phyloP scores from a whole-genome alignment of 805 yeast genomes.

The Ogataea glucozyma region DNA sequence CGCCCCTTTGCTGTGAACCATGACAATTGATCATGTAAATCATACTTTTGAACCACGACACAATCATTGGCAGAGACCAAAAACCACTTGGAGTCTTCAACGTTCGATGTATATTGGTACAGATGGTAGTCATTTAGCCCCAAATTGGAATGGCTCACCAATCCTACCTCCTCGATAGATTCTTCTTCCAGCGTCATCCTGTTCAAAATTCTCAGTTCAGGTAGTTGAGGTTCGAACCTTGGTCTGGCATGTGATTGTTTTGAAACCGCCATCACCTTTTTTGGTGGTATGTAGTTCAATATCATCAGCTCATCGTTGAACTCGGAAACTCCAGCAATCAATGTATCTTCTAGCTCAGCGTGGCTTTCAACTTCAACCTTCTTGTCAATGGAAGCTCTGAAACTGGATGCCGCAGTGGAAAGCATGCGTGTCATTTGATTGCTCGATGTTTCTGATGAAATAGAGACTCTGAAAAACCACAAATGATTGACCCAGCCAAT shows the following conservation, averaged over 20 bases:
- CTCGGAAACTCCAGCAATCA: conserved; percentile 78
- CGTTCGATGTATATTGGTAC: conserved; percentile 48
- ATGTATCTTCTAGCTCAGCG: conserved; percentile 46
- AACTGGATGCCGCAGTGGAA: conserved; percentile 54
- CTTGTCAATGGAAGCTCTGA: conserved; percentile 45
- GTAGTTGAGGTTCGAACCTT: conserved; percentile 44
- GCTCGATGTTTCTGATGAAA: conserved; percentile 4
- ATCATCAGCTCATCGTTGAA: conserved; percentile 68
- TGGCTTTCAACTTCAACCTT: conserved; percentile 49
- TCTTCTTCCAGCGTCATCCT: conserved; percentile 66
- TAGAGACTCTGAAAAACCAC: conserved; percentile 52
- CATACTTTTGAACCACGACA: conserved; percentile 71
- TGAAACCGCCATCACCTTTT: conserved; percentile 1
- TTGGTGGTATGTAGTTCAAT: conserved; percentile 50
- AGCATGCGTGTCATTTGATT: conserved; percentile 41
- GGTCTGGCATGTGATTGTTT: neutral
- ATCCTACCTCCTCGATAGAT: conserved; percentile 75
- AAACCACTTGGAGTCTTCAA: conserved; percentile 47
- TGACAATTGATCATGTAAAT: conserved; percentile 62
- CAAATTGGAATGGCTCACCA: conserved; percentile 55
- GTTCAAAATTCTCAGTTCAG: conserved; percentile 75
- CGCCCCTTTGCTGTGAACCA: conserved; percentile 65
- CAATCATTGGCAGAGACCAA: conserved; percentile 82
- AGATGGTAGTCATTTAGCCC: conserved; percentile 83
- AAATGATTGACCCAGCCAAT: conserved; percentile 83